Conservation (phyloP, 1,139 yeast species). For the Yamadazyma jaroonii region DNA sequence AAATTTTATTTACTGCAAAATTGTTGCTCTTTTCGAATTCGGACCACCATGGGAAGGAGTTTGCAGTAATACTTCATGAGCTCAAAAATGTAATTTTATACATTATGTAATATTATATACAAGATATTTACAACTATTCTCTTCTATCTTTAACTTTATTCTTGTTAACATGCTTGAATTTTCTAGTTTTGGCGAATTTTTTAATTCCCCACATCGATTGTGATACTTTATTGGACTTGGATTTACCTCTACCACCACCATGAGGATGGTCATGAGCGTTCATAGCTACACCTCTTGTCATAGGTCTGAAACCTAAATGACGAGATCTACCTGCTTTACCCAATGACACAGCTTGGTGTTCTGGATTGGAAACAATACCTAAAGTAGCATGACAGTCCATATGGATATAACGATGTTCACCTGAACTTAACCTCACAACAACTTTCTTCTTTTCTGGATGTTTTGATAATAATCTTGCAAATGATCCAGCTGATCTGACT, state of each 20-base stretch:
- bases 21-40: constrained; percentile 9
- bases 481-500: constrained; percentile 93
- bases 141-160: constrained; percentile 86
- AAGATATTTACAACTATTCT: constrained; percentile 17
- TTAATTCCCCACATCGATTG: constrained; percentile 98
- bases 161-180: constrained; percentile 79
- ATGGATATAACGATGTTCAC: constrained; percentile 89
- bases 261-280: constrained; percentile 97
- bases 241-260: constrained; percentile 99
- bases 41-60: constrained; percentile 3
- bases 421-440: constrained; percentile 78
- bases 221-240: constrained; percentile 91
- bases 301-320: constrained; percentile 90
- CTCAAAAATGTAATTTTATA: too few species aligned
- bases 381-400: constrained; percentile 89
- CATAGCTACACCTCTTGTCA: constrained; percentile 98
- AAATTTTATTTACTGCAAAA: constrained; percentile 16
- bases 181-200: constrained; percentile 92
- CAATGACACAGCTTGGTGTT: constrained; percentile 82
- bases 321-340: constrained; percentile 98
- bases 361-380: constrained; percentile 93
- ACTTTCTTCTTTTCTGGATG: constrained; percentile 70
- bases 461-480: constrained; percentile 84
- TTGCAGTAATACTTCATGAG: not conserved
- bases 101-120: constrained; percentile 10